phyloP scores from a whole-genome alignment of 2,329 filamentous ascomycete genomes.

The Raffaelea ambrosiae region DNA sequence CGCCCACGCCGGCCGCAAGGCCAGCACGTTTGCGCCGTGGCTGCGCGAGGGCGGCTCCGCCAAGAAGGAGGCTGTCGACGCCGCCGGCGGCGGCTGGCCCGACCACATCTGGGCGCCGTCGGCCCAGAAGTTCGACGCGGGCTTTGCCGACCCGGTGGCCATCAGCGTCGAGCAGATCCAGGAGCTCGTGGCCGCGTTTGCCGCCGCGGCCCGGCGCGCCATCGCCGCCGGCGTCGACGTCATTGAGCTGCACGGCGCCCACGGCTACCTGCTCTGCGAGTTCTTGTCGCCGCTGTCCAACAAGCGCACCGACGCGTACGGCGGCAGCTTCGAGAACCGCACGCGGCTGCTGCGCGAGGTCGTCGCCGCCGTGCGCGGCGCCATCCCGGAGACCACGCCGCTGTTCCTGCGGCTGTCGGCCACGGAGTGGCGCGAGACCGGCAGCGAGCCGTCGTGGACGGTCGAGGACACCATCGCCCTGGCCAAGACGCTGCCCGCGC shows the following conservation, averaged over 20 bases:
- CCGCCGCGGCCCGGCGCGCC: slow-evolving; percentile 47
- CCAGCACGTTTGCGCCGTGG: slow-evolving; percentile 55
- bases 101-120: slow-evolving; percentile 44
- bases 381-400: slow-evolving; percentile 45
- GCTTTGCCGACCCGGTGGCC: slow-evolving; percentile 54
- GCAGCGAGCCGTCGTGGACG: slow-evolving; percentile 49
- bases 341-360: slow-evolving; percentile 51
- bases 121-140: slow-evolving; percentile 49
- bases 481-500: slow-evolving; percentile 59
- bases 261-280: slow-evolving; percentile 58
- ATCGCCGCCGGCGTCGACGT: slow-evolving; percentile 65
- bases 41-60: slow-evolving; percentile 36
- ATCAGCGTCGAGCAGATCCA: slow-evolving; percentile 63
- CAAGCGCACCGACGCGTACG: slow-evolving; percentile 55
- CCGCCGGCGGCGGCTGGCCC: slow-evolving; percentile 47
- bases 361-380: slow-evolving; percentile 38
- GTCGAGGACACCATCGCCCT: slow-evolving; percentile 59
- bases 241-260: slow-evolving; percentile 59
- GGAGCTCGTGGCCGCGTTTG: slow-evolving; percentile 53
- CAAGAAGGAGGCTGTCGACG: slow-evolving; percentile 42
- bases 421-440: slow-evolving; percentile 52
- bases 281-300: slow-evolving; percentile 56
- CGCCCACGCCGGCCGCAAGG: slow-evolving; percentile 69
- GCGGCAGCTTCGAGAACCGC: slow-evolving; percentile 58
- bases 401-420: slow-evolving; percentile 52